Evolutionary conservation across 2,329 filamentous ascomycete genomes (phyloP).

Genomic region (Fusarium miscanthi): DNA sequence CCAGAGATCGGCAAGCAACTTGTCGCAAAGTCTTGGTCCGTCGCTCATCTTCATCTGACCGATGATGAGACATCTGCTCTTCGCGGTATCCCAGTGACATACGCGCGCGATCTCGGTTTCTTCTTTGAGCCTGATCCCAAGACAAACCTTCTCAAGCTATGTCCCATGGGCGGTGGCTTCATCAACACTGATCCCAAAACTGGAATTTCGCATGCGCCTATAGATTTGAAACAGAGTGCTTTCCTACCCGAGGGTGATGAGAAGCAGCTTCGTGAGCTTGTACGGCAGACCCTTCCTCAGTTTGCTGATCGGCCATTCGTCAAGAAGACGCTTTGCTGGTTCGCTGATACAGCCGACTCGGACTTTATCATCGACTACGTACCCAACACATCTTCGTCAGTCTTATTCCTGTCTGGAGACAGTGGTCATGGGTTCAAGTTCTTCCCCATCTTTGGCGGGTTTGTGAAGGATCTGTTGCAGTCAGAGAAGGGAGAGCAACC

Average conservation of each 20-base stretch:
- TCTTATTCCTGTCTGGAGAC: conserved; percentile 66
- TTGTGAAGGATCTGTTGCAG: conserved; percentile 61
- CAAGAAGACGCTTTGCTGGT: conserved; percentile 70
- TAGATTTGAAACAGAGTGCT: conserved; percentile 48
- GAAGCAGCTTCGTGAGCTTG: conserved; percentile 59
- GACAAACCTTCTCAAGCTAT: conserved; percentile 69
- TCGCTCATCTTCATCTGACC: conserved; percentile 69
- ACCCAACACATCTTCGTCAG: conserved; percentile 56
- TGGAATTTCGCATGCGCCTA: conserved; percentile 55
- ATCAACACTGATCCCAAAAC: conserved; percentile 53
- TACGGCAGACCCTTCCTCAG: conserved; percentile 63
- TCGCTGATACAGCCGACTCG: conserved; percentile 69
- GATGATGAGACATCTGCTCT: conserved; percentile 64
- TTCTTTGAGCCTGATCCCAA: conserved; percentile 72
- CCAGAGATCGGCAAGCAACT: conserved; percentile 62
- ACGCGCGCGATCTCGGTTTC: conserved; percentile 71
- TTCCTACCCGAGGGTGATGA: conserved; percentile 67
- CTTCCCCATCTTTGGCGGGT: conserved; percentile 68
- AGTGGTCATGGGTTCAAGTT: conserved; percentile 74
- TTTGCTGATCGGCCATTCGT: conserved; percentile 67
- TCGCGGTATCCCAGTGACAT: conserved; percentile 69
- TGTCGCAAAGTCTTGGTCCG: conserved; percentile 67
- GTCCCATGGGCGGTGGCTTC: conserved; percentile 68
- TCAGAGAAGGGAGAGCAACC: conserved; percentile 53
- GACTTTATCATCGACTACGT: conserved; percentile 71